Conservation (phyloP, 768 basidiomycete species). For the Rhodotorula toruloides region DNA sequence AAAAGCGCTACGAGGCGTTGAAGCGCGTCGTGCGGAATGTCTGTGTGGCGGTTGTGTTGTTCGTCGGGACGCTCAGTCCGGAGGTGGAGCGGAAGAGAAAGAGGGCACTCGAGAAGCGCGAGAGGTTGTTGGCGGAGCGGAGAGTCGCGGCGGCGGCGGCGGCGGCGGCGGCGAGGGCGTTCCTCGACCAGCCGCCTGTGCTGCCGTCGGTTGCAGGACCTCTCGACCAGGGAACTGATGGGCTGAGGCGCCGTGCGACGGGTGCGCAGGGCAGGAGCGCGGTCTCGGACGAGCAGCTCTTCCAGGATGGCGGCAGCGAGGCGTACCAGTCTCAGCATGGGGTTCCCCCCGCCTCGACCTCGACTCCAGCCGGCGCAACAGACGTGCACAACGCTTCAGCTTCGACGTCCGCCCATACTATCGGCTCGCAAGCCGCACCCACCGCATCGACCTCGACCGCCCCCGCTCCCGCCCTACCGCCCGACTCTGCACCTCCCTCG, state of each 20-base stretch:
- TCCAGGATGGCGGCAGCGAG: constrained; percentile 13
- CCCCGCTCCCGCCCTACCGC: background rate
- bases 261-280: constrained; percentile 1
- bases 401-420: background rate
- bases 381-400: background rate
- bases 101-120: constrained; percentile 41
- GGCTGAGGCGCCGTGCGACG: background rate
- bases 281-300: constrained; percentile 24
- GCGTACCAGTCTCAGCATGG: background rate
- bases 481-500: no score
- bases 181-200: background rate
- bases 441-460: background rate
- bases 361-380: background rate
- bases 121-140: constrained; percentile 28
- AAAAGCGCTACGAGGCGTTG: background rate
- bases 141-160: background rate
- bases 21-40: constrained; percentile 8
- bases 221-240: background rate
- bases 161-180: background rate
- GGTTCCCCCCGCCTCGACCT: background rate
- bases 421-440: background rate
- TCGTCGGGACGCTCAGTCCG: constrained; percentile 41
- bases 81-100: constrained; percentile 41
- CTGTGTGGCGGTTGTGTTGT: constrained; percentile 31
- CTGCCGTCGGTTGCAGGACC: background rate